Evolutionary conservation across 345 rosid species (phyloP).

Genomic region (Eucalyptus victrix): DNA sequence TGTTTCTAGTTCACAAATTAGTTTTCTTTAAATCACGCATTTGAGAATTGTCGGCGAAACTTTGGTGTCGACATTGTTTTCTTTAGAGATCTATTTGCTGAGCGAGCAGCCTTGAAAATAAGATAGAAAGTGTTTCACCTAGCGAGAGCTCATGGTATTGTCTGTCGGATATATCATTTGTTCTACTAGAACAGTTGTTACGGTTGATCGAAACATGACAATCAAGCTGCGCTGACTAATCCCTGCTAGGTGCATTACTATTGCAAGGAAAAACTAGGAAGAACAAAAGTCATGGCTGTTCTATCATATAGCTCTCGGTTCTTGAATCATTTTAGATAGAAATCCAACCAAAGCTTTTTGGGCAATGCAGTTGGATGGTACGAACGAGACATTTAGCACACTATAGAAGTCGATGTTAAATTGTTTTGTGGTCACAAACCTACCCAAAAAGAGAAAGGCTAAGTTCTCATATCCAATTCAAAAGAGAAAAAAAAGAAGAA

Average conservation of each 20-base stretch:
- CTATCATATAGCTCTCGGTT: background rate
- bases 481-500: background rate
- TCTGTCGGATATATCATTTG: fast-evolving
- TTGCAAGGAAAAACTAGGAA: background rate
- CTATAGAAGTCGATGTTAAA: background rate
- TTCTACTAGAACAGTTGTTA: fast-evolving
- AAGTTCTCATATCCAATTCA: background rate
- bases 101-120: background rate
- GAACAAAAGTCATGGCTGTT: background rate
- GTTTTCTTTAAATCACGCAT: background rate
- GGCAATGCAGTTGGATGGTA: background rate
- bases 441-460: background rate
- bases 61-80: background rate
- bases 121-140: background rate
- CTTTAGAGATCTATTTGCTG: background rate
- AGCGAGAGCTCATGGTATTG: background rate
- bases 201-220: fast-evolving
- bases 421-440: background rate
- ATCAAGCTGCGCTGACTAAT: fast-evolving
- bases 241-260: background rate
- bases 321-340: background rate
- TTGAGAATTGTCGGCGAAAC: background rate
- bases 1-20: fast-evolving
- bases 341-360: background rate
- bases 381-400: background rate